Conservation (phyloP, 768 basidiomycete genomes). For the Boletus reticulatus region DNA sequence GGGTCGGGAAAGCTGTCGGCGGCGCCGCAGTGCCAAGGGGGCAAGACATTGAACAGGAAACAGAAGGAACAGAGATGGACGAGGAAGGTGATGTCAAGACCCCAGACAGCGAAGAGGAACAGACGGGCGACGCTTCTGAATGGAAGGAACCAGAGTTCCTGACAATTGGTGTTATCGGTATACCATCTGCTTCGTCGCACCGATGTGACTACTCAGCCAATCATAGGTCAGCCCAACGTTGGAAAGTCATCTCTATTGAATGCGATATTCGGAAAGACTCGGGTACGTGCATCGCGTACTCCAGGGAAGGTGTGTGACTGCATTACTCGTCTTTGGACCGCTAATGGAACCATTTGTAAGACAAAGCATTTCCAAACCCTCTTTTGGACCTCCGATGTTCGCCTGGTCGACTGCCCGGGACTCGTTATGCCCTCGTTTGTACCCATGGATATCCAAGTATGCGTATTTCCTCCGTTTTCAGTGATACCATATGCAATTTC, state of each 20-base stretch:
- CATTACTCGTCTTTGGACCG: background rate
- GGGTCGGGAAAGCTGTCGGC: constrained; percentile 45
- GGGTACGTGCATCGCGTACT: constrained; percentile 80
- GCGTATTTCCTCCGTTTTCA: background rate
- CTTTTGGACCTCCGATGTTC: constrained; percentile 82
- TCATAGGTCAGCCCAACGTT: constrained; percentile 86
- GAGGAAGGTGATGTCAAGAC: constrained; percentile 22
- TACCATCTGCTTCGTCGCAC: background rate
- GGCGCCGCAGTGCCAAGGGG: constrained; percentile 38
- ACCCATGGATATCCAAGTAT: constrained; percentile 80
- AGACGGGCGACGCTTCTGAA: constrained; percentile 9
- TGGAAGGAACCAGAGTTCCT: constrained; percentile 54
- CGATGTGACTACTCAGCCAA: background rate
- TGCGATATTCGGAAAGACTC: constrained; percentile 77
- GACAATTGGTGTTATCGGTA: constrained; percentile 82
- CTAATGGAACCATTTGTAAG: constrained; percentile 33
- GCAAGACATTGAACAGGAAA: background rate
- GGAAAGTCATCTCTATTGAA: constrained; percentile 94
- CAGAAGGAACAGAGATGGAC: constrained; percentile 8
- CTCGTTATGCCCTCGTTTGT: constrained; percentile 85
- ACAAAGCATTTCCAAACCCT: constrained; percentile 96
- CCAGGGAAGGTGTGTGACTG: constrained; percentile 68
- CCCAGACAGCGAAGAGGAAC: constrained; percentile 17
- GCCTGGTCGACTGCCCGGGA: constrained; percentile 94
- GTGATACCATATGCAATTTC: background rate